Conservation (phyloP, 371 early-diverging fungal genomes). For the Chytridium lagenaria region DNA sequence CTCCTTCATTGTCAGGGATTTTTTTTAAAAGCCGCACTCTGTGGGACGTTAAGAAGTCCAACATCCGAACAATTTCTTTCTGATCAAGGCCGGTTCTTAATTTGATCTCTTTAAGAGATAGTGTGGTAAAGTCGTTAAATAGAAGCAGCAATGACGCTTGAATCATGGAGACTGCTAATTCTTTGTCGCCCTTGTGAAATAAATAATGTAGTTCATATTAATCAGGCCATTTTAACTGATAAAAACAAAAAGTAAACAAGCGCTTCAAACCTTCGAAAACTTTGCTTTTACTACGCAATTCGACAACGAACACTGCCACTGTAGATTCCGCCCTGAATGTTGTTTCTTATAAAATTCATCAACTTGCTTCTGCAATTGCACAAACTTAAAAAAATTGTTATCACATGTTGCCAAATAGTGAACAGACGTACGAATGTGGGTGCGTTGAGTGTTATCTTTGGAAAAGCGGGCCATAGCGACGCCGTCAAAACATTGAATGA, state of each 20-base stretch:
- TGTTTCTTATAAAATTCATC: not conserved
- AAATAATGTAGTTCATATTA: not conserved
- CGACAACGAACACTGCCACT: conserved; percentile 7
- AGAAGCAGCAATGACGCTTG: not conserved
- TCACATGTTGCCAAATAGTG: not conserved
- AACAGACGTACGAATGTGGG: not conserved
- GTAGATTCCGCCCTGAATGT: conserved; percentile 3
- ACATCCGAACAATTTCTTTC: not conserved
- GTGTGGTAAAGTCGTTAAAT: not conserved
- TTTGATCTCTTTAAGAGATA: not conserved
- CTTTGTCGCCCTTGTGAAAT: not conserved
- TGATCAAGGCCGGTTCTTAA: not conserved
- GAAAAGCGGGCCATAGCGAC: not conserved
- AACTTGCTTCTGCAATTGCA: not conserved
- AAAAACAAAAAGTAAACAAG: not conserved
- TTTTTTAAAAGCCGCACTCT: not conserved
- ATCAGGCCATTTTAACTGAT: not conserved
- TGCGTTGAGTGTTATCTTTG: not conserved
- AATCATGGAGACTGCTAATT: not conserved
- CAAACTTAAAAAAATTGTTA: not conserved
- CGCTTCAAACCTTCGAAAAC: not conserved
- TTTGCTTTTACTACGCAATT: not conserved
- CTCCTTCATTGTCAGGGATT: not conserved
- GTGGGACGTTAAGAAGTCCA: not conserved
- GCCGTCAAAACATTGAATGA: conserved; percentile 9